Evolutionary conservation across 345 rosid species (phyloP), one percentile per base, ranked within the genome.

Genomic region (Salix brachista): DNA sequence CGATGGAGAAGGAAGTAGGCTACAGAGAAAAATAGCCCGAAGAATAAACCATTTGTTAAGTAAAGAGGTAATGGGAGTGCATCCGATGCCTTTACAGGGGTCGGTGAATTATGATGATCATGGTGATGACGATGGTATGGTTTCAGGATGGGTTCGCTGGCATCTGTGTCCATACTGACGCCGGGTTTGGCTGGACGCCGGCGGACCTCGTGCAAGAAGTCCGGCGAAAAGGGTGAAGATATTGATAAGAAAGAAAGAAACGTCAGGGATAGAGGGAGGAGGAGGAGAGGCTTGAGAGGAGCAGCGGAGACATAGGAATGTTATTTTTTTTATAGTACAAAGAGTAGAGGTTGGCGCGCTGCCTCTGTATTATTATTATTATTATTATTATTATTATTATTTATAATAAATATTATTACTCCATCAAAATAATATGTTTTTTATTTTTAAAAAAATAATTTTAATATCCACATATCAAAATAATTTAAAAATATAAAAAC

Each of bases 51-150:
- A 79, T 89, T 90, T 2, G 92, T 86, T 9, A 86, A 66, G 78
- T 72, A 82, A 11, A 92, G 12, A 87, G 81, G 89, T 32, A 86
- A 83, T 62, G 79, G 66, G 42, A 94, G 92, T 1, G 98, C 97
- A 61, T 92, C 98, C 21, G 95, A 90, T 0, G 97, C 97, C 67
- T 87, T 89, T 0, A 84, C 88, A 17, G 84, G 11, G 10, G 90
- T 64, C 1, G 85, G 67, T n/a, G 23, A 58, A 58, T 58, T 9
- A 23, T 11, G 64, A 58, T 23, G 28, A 58, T 58, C 64, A 3
- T 62, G 78, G 2, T 11, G 14, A 13, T 21, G 36, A 65, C 44
- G 76, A 50, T 42, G 71, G 50, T 3, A 54, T 3, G 34, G 30
- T 13, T 28, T 52, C 62, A 70, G 73, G 3, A 12, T 41, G 44